Evolutionary conservation across 257 asterid species (phyloP).

Genomic region (Solanum clarkiae): DNA sequence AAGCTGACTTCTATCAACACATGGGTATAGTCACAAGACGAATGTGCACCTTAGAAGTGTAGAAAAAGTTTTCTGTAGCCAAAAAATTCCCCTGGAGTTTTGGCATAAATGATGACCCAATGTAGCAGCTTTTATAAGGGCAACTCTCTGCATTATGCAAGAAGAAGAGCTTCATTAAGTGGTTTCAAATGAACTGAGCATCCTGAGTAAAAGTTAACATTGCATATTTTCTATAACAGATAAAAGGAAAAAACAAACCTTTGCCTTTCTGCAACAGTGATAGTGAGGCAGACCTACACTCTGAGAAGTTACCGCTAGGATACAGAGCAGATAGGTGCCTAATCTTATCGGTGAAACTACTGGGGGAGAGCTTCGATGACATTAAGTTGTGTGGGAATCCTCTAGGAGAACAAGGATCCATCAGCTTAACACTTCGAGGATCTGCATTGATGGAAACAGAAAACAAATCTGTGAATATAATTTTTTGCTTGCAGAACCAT

Average conservation of each 20-base stretch:
- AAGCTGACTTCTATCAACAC: not conserved
- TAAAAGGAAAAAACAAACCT: constrained; percentile 36
- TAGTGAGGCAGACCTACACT: constrained; percentile 77
- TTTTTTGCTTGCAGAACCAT: not conserved
- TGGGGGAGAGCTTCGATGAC: constrained; percentile 30
- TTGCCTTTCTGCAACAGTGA: constrained; percentile 66
- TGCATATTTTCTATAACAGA: not conserved
- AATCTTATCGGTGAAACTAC: constrained; percentile 29
- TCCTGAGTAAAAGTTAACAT: not conserved
- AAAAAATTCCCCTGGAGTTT: constrained; percentile 81
- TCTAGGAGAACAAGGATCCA: constrained; percentile 89
- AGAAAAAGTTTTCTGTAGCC: constrained; percentile 91
- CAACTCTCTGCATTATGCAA: constrained; percentile 52
- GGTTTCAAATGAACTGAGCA: not conserved
- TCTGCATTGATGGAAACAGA: constrained; percentile 32
- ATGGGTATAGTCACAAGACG: not conserved
- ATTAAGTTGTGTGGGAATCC: constrained; percentile 50
- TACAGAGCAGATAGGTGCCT: constrained; percentile 35
- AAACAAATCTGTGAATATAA: not conserved
- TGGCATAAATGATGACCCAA: constrained; percentile 75
- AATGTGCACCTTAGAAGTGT: constrained; percentile 70
- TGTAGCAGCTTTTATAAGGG: constrained; percentile 43
- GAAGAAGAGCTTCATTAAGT: constrained; percentile 1
- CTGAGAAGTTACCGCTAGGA: constrained; percentile 88
- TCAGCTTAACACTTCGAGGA: constrained; percentile 27